A percentile compares a stretch with the other conserved stretches of the same genome.
Evolutionary conservation across 2,329 filamentous ascomycete genomes (phyloP).

Genomic region (Fonsecaea monophora): DNA sequence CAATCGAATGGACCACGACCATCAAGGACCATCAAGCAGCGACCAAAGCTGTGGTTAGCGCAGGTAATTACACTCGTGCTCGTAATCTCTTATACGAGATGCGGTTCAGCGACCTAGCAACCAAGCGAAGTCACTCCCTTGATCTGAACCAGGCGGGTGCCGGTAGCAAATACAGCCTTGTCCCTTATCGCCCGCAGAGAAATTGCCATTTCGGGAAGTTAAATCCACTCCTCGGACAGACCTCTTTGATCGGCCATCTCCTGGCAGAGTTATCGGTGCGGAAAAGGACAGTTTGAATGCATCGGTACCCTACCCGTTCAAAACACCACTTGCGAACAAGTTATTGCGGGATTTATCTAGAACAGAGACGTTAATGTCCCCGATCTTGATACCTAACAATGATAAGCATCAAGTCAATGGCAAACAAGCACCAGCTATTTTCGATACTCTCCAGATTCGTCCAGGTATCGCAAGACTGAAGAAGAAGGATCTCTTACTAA

Average conservation of each 20-base stretch:
- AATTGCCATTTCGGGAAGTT: background rate
- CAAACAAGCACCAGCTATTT: conserved; percentile 55
- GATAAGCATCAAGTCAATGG: conserved; percentile 61
- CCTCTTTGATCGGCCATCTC: background rate
- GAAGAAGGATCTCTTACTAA: background rate
- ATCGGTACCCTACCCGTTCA: too few species aligned
- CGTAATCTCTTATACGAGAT: background rate
- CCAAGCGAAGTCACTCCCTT: too few species aligned
- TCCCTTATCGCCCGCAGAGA: background rate
- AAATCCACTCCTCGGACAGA: background rate
- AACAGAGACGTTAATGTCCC: conserved; percentile 60
- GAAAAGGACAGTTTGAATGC: background rate
- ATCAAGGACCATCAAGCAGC: too few species aligned
- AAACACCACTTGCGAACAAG: too few species aligned
- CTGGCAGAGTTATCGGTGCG: background rate
- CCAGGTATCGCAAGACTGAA: conserved; percentile 55
- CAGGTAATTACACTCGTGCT: too few species aligned
- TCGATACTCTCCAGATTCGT: conserved; percentile 61
- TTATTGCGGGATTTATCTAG: background rate
- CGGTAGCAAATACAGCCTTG: background rate
- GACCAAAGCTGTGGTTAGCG: too few species aligned
- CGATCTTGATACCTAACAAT: conserved; percentile 66
- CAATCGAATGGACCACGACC: too few species aligned
- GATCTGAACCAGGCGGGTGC: too few species aligned
- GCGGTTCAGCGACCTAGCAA: background rate